Evolutionary conservation across 345 rosid genomes (phyloP), one percentile per base, ranked within the genome.

Genomic region (Euphorbia pulcherrima): DNA sequence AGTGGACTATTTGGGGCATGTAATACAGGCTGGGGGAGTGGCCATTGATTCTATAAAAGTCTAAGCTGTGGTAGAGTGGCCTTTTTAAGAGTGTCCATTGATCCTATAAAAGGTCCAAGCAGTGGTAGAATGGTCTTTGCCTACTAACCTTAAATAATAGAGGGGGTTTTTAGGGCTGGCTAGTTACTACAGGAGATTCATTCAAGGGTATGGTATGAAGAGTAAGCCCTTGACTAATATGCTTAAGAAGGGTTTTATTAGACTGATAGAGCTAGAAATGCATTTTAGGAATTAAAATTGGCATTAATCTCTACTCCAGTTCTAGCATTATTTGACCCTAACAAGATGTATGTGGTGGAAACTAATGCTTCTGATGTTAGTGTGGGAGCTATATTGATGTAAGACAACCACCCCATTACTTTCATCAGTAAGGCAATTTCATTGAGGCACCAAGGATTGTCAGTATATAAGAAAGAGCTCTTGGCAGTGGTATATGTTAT

Each of bases 391-490:
- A 18, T 56, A 8, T 16, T 56, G 6, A 56, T 56, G 33, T 4
- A 56, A 12, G 17, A 56, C 2, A 8, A 3, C 16, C 26, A 21
- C 0, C 62, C 67, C 1, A 18, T 66, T 0, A 55, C 61, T 0
- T 67, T 30, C 9, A 13, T 59, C 5, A 65, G 35, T 11, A 65
- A 58, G 3, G 23, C 37, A 3, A 18, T 72, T 0, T 20, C 50
- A 5, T n/a, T 11, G 0, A 28, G 3, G 4, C 57, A 65, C 1
- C 59, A 29, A 44, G 4, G 23, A 0, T 18, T 72, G 0, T 72
- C 58, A 1, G 47, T 33, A 12, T 72, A 72, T 47, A 37, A 56
- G 10, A 64, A 72, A 6, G 50, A 72, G 1, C 10, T 41, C 11
- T 2, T 64, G 9, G 69, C 56, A 0, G 6, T 71, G 0, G 6